Evolutionary conservation across 1,284 basidiomycete species (phyloP), one percentile per base, ranked within the genome.

Genomic region (Xanthoconium separans): DNA sequence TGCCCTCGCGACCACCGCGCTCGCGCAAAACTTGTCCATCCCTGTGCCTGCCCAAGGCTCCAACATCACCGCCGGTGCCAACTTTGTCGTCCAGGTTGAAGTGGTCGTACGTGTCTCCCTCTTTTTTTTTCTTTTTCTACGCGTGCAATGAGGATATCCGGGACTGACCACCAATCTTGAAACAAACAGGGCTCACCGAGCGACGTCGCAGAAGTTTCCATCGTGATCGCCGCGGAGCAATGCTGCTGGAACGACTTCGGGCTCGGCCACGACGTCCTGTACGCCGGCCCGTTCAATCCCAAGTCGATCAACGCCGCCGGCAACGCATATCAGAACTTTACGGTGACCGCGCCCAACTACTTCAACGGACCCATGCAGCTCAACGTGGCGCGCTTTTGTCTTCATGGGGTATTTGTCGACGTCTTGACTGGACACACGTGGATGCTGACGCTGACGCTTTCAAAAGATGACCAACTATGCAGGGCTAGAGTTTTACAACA

Each of bases 221-320:
- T 82, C 46, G 76, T 73, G 24, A 76, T 83, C 55, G 74, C 62
- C 1, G 46, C 75, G n/a, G 59, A 64, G 40, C 61, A 66, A 16
- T 81, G 79, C 57, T 20, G 34, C 2, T 66, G 52, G 30, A 5
- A 18, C 62, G 68, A 3, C 9, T 57, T 75, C 12, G 61, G 61
- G 2, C 60, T 83, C 16, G 80, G 79, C 2, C 58, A 51, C 11
- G 58, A 2, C 3, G 1, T 78, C 52, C 66, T 82, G 27, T 82
- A 81, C 64, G 65, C 65, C 16, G 80, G 81, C 6, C 51, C 62
- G 0, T 84, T 72, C 64, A 55, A 68, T 16, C 80, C 80, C 0
- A 45, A 72, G 53, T 4, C 24, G 8, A 12, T 4, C 11, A 31
- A 27, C 15, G 4, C 12, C 12, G 8, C 20, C 2, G 40, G 24